phyloP scores from a whole-genome alignment of 371 early-diverging fungal species.

The Fennellomyces sp. region DNA sequence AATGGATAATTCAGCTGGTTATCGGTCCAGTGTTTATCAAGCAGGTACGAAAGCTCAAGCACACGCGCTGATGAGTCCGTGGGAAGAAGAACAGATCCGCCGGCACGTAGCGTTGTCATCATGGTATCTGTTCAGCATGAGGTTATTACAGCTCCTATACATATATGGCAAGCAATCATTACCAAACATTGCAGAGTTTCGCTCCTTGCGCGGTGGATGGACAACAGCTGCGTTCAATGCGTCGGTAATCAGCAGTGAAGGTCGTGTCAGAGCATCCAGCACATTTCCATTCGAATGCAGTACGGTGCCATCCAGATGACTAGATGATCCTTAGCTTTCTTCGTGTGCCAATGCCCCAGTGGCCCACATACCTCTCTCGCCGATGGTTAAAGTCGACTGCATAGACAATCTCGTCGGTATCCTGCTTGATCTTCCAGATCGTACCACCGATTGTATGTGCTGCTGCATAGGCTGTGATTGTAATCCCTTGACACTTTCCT shows the following conservation, averaged over 20 bases:
- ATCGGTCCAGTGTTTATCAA: slow-evolving; percentile 88
- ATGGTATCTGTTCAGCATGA: slow-evolving; percentile 74
- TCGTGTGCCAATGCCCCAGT: neutral
- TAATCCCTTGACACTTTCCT: slow-evolving; percentile 87
- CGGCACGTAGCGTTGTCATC: slow-evolving; percentile 57
- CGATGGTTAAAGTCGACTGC: slow-evolving; percentile 97
- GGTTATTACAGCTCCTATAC: too few species aligned
- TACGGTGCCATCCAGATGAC: slow-evolving; percentile 86
- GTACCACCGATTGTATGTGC: slow-evolving; percentile 98
- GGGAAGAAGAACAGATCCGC: slow-evolving; percentile 90
- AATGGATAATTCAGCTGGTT: slow-evolving; percentile 71
- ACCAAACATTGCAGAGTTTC: slow-evolving; percentile 78
- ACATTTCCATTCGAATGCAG: slow-evolving; percentile 76
- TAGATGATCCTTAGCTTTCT: slow-evolving; percentile 20
- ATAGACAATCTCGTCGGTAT: slow-evolving; percentile 92
- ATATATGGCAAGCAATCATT: too few species aligned
- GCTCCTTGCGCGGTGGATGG: slow-evolving; percentile 72
- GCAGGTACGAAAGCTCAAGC: slow-evolving; percentile 88
- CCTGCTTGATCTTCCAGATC: slow-evolving; percentile 96
- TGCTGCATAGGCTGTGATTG: slow-evolving; percentile 91
- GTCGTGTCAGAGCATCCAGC: slow-evolving; percentile 73
- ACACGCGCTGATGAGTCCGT: slow-evolving; percentile 89
- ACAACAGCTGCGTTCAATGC: slow-evolving; percentile 75
- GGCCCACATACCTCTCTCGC: slow-evolving; percentile 77
- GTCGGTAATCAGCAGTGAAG: slow-evolving; percentile 92